Base-by-base conservation (phyloP, 2,329 filamentous ascomycete genomes). In the Epichloe uncinata region DNA sequence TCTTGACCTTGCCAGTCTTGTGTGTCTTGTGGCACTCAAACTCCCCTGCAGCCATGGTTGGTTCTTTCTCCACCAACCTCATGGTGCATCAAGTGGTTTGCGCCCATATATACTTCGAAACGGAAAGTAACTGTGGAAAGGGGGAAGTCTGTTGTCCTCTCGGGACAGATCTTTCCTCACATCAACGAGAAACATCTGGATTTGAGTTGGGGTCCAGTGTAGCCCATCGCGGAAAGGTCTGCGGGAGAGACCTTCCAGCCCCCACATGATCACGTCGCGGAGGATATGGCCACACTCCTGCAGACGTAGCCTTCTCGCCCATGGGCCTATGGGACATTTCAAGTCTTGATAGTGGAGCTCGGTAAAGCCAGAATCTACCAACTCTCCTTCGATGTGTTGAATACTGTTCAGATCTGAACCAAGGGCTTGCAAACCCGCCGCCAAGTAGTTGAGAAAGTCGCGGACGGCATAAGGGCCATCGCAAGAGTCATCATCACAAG, bases 291-390 rank as follows among this genome's bases (percentile, higher is more conserved):
- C 73, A 53, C 70, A 73, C 36, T 70, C 64, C 44, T 69, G 65
- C 18, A 73, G 64, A 3, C 68, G 63, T 26, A 63, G 57, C 50
- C 66, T 65, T 45, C 65, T 64, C 3, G 73, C 66, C 74, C 74
- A 77, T 3, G 67, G 60, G 15, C 74, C 74, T 2, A 75, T 57
- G 4, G 74, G 74, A 7, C 67, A 69, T 56, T 75, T 75, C 22
- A 72, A 66, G 20, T 63, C 63, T 52, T 69, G 67, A 56, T 68
- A 65, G 4, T 55, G 55, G 30, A 75, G 56, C 18, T 62, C 58
- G 36, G 61, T 57, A 58, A 75, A 77, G 5, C 74, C 74, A 6
- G 68, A 65, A 2, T 56, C 59, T 2, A 51, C 40, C 33, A 75
- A 61, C 50, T 69, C 65, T 4, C 57, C 55, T 2, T 66, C 61